Evolutionary conservation across 495 filamentous ascomycete species (phyloP).

Genomic region (Penicillium steckii): DNA sequence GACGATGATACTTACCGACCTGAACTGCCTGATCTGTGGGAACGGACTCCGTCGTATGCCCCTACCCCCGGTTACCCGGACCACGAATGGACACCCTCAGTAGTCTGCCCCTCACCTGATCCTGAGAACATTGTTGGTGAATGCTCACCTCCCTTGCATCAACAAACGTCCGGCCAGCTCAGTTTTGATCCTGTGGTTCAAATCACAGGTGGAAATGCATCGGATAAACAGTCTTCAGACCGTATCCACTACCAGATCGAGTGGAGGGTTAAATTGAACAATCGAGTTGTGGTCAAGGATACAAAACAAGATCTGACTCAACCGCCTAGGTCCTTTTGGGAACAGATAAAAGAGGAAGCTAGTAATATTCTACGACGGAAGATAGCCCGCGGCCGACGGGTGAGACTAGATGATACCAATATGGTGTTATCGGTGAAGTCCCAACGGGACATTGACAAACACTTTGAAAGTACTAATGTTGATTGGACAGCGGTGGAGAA

Average conservation of each 20-base stretch:
- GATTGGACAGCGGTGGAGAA: constrained; percentile 11
- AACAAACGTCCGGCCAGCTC: constrained; percentile 1
- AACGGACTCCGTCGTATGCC: background rate
- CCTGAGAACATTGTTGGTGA: background rate
- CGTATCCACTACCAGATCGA: constrained; percentile 38
- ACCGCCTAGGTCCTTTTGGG: constrained; percentile 19
- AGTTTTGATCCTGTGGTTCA: constrained; percentile 11
- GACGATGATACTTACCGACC: background rate
- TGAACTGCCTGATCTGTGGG: too few species aligned
- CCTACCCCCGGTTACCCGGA: background rate
- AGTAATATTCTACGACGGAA: constrained; percentile 10
- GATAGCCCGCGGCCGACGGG: constrained; percentile 10
- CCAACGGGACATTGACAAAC: constrained; percentile 4
- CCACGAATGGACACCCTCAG: background rate
- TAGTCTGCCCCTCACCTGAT: background rate
- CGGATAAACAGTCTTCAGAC: constrained; percentile 30
- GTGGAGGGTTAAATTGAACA: constrained; percentile 34
- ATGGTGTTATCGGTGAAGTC: constrained; percentile 15
- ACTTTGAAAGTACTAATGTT: constrained; percentile 11
- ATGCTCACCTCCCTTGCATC: constrained; percentile 7
- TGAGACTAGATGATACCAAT: constrained; percentile 19
- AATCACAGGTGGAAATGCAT: constrained; percentile 30
- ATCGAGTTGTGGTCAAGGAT: constrained; percentile 28
- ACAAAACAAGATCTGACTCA: constrained; percentile 30
- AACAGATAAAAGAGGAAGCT: constrained; percentile 12